A percentile compares a stretch with the other conserved stretches of the same genome.
Conservation (phyloP, 345 rosid genomes). For the Citrus cavaleriei region DNA sequence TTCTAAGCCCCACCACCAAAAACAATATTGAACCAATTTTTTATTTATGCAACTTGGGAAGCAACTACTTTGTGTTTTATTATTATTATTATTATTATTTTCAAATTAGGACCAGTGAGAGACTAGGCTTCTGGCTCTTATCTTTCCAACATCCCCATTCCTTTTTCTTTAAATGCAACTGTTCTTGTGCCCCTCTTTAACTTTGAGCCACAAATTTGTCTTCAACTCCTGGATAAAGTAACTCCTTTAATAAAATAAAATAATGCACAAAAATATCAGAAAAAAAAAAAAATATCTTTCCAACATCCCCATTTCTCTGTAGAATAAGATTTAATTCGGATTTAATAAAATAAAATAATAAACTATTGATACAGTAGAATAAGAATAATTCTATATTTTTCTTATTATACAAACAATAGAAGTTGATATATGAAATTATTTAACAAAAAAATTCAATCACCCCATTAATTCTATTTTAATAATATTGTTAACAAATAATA, state of each 20-base stretch:
- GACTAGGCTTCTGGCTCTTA: constrained; percentile 5
- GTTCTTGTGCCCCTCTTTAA: constrained; percentile 1
- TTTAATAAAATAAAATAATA: neutral
- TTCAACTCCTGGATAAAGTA: too few species aligned
- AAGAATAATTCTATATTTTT: neutral
- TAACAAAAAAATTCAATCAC: neutral
- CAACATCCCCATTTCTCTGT: neutral
- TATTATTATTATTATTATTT: neutral
- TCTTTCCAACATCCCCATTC: too few species aligned
- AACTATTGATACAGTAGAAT: neutral
- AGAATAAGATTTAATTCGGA: too few species aligned
- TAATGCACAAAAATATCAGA: constrained; percentile 13
- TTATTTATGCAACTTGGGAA: neutral
- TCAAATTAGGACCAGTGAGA: constrained; percentile 14
- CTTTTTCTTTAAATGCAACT: constrained; percentile 12
- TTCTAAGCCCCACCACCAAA: neutral
- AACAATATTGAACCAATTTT: neutral
- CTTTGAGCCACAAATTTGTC: constrained; percentile 24
- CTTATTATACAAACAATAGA: too few species aligned
- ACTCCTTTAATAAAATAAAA: too few species aligned
- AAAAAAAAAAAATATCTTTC: constrained; percentile 9
- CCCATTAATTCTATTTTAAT: neutral
- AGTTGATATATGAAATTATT: neutral
- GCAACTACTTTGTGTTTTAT: neutral
- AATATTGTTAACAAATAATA: neutral